Conservation (phyloP, 225 moss, liverwort and hornwort genomes). For the Polytrichum formosum region DNA sequence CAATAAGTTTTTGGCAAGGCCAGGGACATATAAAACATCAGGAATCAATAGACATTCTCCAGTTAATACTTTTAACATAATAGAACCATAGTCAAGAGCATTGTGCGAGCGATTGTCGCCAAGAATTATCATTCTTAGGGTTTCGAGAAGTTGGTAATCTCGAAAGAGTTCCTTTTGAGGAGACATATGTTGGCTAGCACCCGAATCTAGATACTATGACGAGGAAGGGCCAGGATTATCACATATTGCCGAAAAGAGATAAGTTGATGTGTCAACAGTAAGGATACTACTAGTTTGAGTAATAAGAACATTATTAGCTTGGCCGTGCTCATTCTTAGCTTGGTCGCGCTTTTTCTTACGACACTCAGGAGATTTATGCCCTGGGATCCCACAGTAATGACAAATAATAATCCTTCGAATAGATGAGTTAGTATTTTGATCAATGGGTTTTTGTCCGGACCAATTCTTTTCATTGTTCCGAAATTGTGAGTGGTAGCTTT, state of each 20-base stretch:
- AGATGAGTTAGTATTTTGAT: no score
- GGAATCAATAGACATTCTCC: neutral
- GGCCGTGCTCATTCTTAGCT: no score
- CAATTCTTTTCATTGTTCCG: no score
- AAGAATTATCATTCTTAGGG: neutral
- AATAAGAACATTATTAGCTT: no score
- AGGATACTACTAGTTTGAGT: no score
- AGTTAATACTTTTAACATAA: neutral
- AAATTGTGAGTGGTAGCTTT: no score
- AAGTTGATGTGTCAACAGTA: neutral
- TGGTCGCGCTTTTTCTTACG: no score
- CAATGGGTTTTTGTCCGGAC: no score
- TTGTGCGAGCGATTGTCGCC: neutral
- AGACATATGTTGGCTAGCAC: conserved; percentile 3
- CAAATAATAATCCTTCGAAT: no score
- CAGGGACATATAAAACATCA: neutral
- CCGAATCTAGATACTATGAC: neutral
- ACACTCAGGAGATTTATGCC: no score
- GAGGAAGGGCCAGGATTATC: neutral
- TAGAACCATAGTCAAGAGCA: neutral
- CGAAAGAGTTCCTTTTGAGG: neutral
- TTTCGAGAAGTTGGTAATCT: neutral
- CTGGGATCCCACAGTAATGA: no score
- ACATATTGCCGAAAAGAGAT: conserved; percentile 6
- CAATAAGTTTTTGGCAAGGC: neutral